Evolutionary conservation across 208 protist species (phyloP).

Genomic region (Leishmania aethiopica): DNA sequence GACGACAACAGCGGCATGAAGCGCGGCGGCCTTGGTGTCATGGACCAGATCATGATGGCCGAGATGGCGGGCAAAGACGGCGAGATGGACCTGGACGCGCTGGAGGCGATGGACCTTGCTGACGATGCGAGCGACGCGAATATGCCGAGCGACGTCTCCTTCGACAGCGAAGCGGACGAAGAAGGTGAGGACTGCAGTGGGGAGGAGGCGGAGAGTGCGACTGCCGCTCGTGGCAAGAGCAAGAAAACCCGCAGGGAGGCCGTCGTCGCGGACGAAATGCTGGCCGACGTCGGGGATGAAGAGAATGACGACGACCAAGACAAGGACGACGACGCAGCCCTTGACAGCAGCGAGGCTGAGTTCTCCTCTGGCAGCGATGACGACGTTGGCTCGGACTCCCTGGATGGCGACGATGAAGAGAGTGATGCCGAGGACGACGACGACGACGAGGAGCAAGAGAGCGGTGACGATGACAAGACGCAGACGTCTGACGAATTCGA

Average conservation of each 20-base stretch:
- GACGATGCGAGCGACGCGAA: slow-evolving; percentile 10
- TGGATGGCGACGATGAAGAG: slow-evolving; percentile 43
- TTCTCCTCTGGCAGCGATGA: slow-evolving; percentile 43
- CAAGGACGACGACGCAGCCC: slow-evolving; percentile 19
- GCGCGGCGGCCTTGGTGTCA: slow-evolving; percentile 9
- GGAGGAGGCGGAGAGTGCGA: slow-evolving; percentile 16
- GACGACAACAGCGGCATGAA: slow-evolving; percentile 27
- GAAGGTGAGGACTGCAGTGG: slow-evolving; percentile 11
- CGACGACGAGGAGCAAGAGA: slow-evolving; percentile 38
- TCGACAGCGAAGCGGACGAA: slow-evolving; percentile 5
- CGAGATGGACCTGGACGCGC: slow-evolving; percentile 39
- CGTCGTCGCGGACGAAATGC: slow-evolving; percentile 14
- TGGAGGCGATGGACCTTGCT: slow-evolving; percentile 43
- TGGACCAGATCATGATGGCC: slow-evolving; percentile 34
- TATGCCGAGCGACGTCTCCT: not conserved
- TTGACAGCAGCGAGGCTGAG: slow-evolving; percentile 37
- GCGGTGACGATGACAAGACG: slow-evolving; percentile 49
- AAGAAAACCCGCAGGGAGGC: slow-evolving; percentile 22
- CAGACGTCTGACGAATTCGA: slow-evolving; percentile 7
- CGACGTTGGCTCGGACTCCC: slow-evolving; percentile 24
- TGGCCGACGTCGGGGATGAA: slow-evolving; percentile 7
- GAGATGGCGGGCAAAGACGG: slow-evolving; percentile 37
- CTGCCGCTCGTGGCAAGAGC: not conserved
- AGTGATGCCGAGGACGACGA: slow-evolving; percentile 36
- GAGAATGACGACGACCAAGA: slow-evolving; percentile 8